Evolutionary conservation across 495 filamentous ascomycete genomes (phyloP), one percentile per base, ranked within the genome.

Genomic region (Tetracladium setigerum): DNA sequence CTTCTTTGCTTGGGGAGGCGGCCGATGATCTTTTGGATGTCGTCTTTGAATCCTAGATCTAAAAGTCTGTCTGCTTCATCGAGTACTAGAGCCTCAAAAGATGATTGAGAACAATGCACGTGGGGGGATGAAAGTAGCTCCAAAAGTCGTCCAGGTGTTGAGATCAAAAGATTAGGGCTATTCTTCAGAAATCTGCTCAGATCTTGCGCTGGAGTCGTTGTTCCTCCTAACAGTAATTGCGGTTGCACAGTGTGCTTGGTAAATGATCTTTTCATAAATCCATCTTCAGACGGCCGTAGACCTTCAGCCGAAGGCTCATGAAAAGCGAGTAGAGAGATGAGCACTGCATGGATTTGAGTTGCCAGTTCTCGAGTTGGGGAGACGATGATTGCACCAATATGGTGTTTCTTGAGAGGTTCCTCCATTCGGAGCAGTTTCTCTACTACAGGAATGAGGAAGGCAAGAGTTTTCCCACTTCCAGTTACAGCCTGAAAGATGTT

Each of bases 291-390:
- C 11, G 61, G 58, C 1, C 71, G 70, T 12, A 94, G 66, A 1
- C 75, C 60, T 12, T 81, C 73, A 22, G 83, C 71, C n/a, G 90
- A 94, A 0, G 82, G 76, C 11, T 68, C 72, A 64, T 98, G 92
- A 60, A 95, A 96, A 18, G 77, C 78, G 19, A 96, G 69, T 17
- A 98, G 66, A 0, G 79, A 82, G 2, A 76, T 49, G 2, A 96
- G 67, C n/a, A 96, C 88, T 38, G 81, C 73, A 58, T 95, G 77
- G 42, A 96, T 97, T 61, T 98, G 92, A 1, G 76, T 77, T 2
- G 92, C 92, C 24, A 98, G 76, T 65, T 98, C 92, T 66, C 91
- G 79, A 3, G 92, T 98, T 0, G 92, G 92, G 31, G 89, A 87
- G 43, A 98, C 79, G 52, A 97, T 81, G 49, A 98, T 94, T 38